These are phyloP conservation scores for Penicillium sp. DNA, from an alignment of 2,329 filamentous ascomycete genomes.

Conservation along the genomic window DNA sequence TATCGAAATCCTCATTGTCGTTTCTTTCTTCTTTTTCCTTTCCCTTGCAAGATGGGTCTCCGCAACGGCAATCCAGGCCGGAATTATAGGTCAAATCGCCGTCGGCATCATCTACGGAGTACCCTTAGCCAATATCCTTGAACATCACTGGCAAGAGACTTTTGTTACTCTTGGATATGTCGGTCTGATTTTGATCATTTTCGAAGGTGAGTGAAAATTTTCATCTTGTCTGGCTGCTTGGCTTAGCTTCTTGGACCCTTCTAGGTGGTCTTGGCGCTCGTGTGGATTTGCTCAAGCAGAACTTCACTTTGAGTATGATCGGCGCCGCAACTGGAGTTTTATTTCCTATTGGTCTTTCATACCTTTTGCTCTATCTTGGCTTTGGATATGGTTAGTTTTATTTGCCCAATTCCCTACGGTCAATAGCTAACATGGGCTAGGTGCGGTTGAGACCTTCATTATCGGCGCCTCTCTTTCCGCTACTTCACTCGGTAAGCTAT, in stretches of 20 bases:
- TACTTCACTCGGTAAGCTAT: constrained; percentile 28
- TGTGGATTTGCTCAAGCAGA: constrained; percentile 48
- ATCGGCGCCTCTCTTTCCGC: constrained; percentile 32
- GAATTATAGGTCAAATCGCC: constrained; percentile 50
- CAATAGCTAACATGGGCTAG: constrained; percentile 15
- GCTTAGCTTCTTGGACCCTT: constrained; percentile 2
- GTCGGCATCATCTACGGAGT: constrained; percentile 50
- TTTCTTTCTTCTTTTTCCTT: constrained; percentile 50
- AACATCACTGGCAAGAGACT: constrained; percentile 45
- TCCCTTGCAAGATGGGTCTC: constrained; percentile 45
- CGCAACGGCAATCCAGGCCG: constrained; percentile 44
- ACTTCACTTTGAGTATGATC: constrained; percentile 45
- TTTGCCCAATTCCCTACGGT: neutral
- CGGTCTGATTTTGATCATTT: constrained; percentile 52
- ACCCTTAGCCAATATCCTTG: constrained; percentile 48
- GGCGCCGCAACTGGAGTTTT: constrained; percentile 48
- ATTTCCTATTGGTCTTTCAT: constrained; percentile 49
- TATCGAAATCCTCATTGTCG: constrained; percentile 42
- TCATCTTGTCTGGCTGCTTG: constrained; percentile 2
- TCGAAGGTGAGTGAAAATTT: constrained; percentile 38
- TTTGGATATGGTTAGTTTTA: constrained; percentile 41
- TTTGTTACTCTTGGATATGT: constrained; percentile 51
- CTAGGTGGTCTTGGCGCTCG: constrained; percentile 49
- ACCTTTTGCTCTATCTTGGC: constrained; percentile 45
- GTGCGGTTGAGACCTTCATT: constrained; percentile 36